A percentile compares a stretch with the other conserved stretches of the same genome.
Conservation (phyloP, 345 rosid genomes). For the Luvunga scandens region DNA sequence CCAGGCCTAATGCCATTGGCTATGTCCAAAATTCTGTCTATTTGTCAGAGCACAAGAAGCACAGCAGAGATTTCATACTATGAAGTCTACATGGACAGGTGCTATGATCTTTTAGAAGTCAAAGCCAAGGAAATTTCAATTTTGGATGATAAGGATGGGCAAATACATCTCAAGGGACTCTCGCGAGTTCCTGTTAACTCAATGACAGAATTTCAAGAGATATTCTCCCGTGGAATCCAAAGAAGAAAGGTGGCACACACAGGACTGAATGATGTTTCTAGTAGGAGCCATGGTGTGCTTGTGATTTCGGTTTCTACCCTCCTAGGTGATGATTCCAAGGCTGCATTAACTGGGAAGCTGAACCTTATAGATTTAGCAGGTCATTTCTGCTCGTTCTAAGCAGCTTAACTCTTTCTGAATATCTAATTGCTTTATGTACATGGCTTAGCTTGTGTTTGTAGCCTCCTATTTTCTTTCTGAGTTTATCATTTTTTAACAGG, state of each 20-base stretch:
- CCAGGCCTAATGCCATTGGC: constrained; percentile 77
- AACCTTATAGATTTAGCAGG: constrained; percentile 97
- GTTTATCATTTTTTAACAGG: constrained; percentile 35
- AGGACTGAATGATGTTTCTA: constrained; percentile 79
- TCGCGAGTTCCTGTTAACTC: constrained; percentile 55
- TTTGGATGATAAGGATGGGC: constrained; percentile 71
- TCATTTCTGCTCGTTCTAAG: constrained; percentile 13
- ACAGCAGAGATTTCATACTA: constrained; percentile 73
- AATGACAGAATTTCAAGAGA: constrained; percentile 57
- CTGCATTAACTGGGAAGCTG: constrained; percentile 58
- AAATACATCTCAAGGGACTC: constrained; percentile 76
- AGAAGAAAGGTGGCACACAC: constrained; percentile 83
- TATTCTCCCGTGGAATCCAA: constrained; percentile 52
- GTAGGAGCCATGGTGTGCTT: constrained; percentile 92
- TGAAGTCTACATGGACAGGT: constrained; percentile 89
- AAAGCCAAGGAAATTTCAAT: constrained; percentile 55
- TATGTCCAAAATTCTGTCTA: constrained; percentile 61
- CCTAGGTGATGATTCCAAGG: constrained; percentile 30
- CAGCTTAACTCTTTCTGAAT: neutral
- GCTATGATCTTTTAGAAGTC: constrained; percentile 76
- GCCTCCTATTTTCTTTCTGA: neutral
- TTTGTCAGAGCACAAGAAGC: constrained; percentile 45
- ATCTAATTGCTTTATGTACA: neutral
- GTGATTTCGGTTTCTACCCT: constrained; percentile 61
- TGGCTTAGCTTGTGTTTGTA: neutral